Evolutionary conservation across 345 rosid species (phyloP), one percentile per base, ranked within the genome.

Genomic region (Stellera chamaejasme): DNA sequence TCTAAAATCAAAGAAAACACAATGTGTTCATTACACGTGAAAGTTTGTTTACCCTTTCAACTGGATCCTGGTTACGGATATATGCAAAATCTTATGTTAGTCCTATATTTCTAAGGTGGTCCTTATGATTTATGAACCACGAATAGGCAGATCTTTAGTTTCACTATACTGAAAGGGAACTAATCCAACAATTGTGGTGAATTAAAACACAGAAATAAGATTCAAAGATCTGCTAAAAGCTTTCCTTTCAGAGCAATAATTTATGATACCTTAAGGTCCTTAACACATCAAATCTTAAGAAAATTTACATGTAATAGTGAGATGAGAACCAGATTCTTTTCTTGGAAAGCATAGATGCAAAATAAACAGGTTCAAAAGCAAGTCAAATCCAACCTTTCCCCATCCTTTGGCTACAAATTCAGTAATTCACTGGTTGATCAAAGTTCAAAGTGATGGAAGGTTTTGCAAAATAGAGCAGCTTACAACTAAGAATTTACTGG

Each of bases 261-360:
- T 66, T 73, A 69, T 49, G 56, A 58, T 46, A 60, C 60, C 74
- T 77, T 69, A 67, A 63, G 73, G 77, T 74, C 60, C 74, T 77
- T 69, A 67, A 63, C 73, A 75, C 76, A 75, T 79, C 73, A 65
- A 57, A 70, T 54, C 68, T 27, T 1, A 15, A 48, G 62, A 52
- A 63, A 57, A 59, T 32, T 32, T 50, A 12, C 12, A 23, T 50
- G 27, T 50, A 50, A 50, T 39, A 13, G 27, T 50, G 39, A 60
- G 77, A 79, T 75, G 73, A 71, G 85, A 77, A 82, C 76, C 70
- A 10, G 79, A 73, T 73, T 67, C 77, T 45, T 15, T 55, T 39
- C 66, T 59, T 58, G 59, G 56, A 48, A 51, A 54, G 65, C 52
- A 64, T 63, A 54, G 60, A 71, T 61, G 65, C 71, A 70, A 61